These are phyloP conservation scores for Rhodosporidiobolus sp. DNA, from an alignment of 768 basidiomycete genomes.

Conservation along the genomic window DNA sequence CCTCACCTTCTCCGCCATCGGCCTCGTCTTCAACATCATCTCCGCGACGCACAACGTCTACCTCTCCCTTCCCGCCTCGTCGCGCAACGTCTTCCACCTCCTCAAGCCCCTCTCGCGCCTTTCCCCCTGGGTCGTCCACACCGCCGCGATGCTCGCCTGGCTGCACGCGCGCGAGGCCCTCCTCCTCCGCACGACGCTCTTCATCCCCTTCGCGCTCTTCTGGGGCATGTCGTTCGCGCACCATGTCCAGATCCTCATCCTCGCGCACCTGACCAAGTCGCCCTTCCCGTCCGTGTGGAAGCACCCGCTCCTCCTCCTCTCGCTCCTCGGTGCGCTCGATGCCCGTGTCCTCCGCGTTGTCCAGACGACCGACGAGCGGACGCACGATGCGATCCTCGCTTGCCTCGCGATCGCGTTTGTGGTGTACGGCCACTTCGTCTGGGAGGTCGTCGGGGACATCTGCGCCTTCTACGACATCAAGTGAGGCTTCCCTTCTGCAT, in stretches of 20 bases:
- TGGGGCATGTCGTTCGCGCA: slow-evolving; percentile 68
- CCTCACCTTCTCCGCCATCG: slow-evolving; percentile 73
- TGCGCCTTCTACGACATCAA: slow-evolving; percentile 90
- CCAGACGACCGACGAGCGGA: slow-evolving; percentile 20
- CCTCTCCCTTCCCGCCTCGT: slow-evolving; percentile 46
- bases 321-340: slow-evolving; percentile 70
- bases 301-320: slow-evolving; percentile 85
- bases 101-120: slow-evolving; percentile 66
- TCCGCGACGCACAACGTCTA: slow-evolving; percentile 49
- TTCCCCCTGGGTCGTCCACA: slow-evolving; percentile 72
- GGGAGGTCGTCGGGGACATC: slow-evolving; percentile 70
- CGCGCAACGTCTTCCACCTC: slow-evolving; percentile 42
- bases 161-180: slow-evolving; percentile 61
- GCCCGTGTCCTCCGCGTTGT: slow-evolving; percentile 67
- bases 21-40: slow-evolving; percentile 73
- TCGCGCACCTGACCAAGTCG: slow-evolving; percentile 81
- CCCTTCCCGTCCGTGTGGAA: slow-evolving; percentile 69
- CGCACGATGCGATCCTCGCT: slow-evolving; percentile 24
- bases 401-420: slow-evolving; percentile 35
- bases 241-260: slow-evolving; percentile 83
- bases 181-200: slow-evolving; percentile 67
- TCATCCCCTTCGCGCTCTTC: slow-evolving; percentile 82
- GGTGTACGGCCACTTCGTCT: slow-evolving; percentile 70
- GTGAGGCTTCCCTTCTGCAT: slow-evolving; percentile 56
- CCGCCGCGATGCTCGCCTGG: slow-evolving; percentile 74